Evolutionary conservation across 2,329 filamentous ascomycete genomes (phyloP).

Genomic region (Monilinia fructicola): DNA sequence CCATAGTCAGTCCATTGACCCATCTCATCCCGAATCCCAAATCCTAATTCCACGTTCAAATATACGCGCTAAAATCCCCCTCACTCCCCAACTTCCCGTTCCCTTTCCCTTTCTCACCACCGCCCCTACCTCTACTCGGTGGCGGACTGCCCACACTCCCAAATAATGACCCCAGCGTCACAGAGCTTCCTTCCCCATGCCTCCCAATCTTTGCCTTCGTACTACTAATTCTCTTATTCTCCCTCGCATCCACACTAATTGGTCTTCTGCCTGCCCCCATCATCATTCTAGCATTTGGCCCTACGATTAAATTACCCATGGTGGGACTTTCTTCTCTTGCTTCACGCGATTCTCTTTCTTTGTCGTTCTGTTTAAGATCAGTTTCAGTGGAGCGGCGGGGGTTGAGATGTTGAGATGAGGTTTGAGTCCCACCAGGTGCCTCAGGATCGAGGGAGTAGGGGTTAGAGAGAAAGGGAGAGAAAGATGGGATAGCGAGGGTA

Average conservation of each 20-base stretch:
- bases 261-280: conserved; percentile 31
- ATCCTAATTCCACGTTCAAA: neutral
- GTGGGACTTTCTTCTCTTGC: conserved; percentile 11
- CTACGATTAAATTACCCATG: conserved; percentile 23
- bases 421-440: neutral
- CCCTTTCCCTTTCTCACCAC: neutral
- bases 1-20: neutral
- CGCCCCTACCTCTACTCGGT: neutral
- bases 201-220: conserved; percentile 27
- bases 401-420: neutral
- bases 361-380: conserved; percentile 24
- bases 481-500: conserved; percentile 7
- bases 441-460: neutral
- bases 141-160: neutral
- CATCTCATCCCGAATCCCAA: neutral
- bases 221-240: conserved; percentile 23
- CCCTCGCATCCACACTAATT: conserved; percentile 33
- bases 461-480: conserved; percentile 1
- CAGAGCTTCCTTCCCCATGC: conserved; percentile 19
- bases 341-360: conserved; percentile 6
- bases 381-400: conserved; percentile 24
- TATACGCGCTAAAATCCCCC: conserved; percentile 18
- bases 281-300: conserved; percentile 28
- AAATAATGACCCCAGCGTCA: neutral
- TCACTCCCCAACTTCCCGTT: neutral